A percentile compares a stretch with the other conserved stretches of the same genome.
Conservation (phyloP, 1,284 basidiomycete species). For the Rhodotorula sp. region DNA sequence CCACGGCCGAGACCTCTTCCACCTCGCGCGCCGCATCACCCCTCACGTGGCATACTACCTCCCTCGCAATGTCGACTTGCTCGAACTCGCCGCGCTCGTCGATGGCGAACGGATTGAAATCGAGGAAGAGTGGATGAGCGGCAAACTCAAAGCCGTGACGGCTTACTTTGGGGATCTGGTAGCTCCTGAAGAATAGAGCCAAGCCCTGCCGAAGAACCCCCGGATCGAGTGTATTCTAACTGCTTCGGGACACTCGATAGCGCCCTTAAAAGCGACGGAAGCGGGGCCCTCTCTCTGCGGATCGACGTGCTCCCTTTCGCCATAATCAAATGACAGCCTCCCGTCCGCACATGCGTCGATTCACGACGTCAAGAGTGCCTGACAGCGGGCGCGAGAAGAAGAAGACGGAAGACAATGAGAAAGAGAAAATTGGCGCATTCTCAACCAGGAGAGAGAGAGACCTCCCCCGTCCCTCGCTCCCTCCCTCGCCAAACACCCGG, state of each 20-base stretch:
- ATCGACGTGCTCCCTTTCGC: no score
- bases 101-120: constrained; percentile 64
- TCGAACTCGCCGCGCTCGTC: constrained; percentile 48
- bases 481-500: background rate
- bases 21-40: constrained; percentile 66
- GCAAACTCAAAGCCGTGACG: constrained; percentile 67
- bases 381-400: no score
- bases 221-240: no score
- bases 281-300: no score
- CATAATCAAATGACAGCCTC: no score
- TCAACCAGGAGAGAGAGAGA: no score
- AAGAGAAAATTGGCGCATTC: no score
- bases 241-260: no score
- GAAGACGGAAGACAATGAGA: no score
- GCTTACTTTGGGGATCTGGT: constrained; percentile 55
- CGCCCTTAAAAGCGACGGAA: no score
- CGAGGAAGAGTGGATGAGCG: constrained; percentile 85
- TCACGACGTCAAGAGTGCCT: no score
- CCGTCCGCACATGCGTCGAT: no score
- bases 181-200: background rate
- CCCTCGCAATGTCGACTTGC: constrained; percentile 75
- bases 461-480: background rate
- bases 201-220: background rate
- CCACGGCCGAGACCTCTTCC: constrained; percentile 76
- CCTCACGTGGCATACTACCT: constrained; percentile 84